Base-by-base conservation (phyloP, 345 rosid species). In the Camelina neglecta region DNA sequence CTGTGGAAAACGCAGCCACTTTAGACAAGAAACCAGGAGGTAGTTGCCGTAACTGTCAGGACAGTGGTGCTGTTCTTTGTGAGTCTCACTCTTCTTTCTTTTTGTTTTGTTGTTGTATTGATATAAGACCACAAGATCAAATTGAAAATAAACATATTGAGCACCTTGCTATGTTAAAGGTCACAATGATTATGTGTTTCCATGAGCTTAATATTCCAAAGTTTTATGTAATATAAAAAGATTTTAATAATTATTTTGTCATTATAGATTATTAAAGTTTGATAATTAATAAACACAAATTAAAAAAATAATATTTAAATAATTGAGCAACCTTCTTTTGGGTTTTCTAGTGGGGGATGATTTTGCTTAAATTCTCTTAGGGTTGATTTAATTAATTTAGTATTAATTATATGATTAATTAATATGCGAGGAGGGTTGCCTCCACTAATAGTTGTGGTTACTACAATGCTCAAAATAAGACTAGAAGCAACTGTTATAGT, bases 51-150 rank as follows among this genome's bases (percentile, higher is more conserved):
- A 94, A 94, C 79, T 94, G 97, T 72, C 69, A 57, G 20, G 97
- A 97, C 60, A 84, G 83, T 70, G 98, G 98, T 55, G 94, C 96
- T 78, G 81, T 93, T 54, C 80, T 93, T 35, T 93, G 98, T 93
- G 77, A 91, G 96, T 75, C 2, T 75, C 2, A 55, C 60, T 26
- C 49, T 55, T 47, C 31, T 47, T 50, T 48, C 8, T 5, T 18
- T 39, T 63, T 68, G 44, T 16, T 26, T 54, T 65, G 5, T 23
- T 12, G 21, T 2, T 51, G 15, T 0, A 67, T 67, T 20, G 12
- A 42, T 42, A 41, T 41, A 62, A 44, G 54, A 69, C 54, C 56
- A 42, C 3, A 58, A 38, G 3, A 38, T 38, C 3, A 38, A 38
- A 38, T 4, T 38, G 11, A 38, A 38, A 39, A 4, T 45, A 59